These are phyloP conservation scores for Colletotrichum siamense DNA, from an alignment of 2,329 filamentous ascomycete species.

Conservation along the genomic window DNA sequence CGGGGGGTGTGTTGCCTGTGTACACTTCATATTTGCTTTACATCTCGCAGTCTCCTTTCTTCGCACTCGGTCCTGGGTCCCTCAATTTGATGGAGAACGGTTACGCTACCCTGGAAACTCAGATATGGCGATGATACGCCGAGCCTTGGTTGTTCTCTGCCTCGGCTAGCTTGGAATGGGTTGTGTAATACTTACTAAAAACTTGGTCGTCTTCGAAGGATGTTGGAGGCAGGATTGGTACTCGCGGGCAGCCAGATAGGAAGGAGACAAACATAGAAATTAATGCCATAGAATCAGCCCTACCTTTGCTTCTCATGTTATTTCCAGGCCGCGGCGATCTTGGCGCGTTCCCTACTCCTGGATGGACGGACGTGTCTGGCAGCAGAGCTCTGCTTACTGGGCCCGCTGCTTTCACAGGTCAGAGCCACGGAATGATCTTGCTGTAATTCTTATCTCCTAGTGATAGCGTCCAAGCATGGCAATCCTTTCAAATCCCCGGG, in stretches of 20 bases:
- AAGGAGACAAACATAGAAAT: not conserved
- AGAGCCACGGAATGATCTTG: not conserved
- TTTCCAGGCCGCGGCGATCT: not conserved
- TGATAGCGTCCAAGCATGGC: not conserved
- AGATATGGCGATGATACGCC: not conserved
- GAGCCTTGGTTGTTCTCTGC: not conserved
- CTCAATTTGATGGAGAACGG: not conserved
- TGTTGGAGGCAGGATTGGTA: not conserved
- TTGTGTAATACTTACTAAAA: not conserved
- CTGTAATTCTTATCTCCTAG: not conserved
- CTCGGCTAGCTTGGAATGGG: not conserved
- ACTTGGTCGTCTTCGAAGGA: not conserved
- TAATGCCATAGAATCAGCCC: not conserved
- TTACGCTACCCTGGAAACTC: not conserved
- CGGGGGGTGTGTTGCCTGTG: not conserved
- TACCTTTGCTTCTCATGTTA: not conserved
- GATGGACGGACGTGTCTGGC: not conserved
- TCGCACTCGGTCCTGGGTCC: not conserved
- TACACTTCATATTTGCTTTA: constrained; percentile 4
- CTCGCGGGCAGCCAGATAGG: not conserved
- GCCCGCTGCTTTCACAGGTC: not conserved
- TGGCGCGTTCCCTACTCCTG: not conserved
- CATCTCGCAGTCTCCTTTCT: not conserved
- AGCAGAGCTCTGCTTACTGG: not conserved
- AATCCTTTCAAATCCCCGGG: not conserved